phyloP scores from a whole-genome alignment of 2,329 filamentous ascomycete species.

The Drechslerella dactyloides region DNA sequence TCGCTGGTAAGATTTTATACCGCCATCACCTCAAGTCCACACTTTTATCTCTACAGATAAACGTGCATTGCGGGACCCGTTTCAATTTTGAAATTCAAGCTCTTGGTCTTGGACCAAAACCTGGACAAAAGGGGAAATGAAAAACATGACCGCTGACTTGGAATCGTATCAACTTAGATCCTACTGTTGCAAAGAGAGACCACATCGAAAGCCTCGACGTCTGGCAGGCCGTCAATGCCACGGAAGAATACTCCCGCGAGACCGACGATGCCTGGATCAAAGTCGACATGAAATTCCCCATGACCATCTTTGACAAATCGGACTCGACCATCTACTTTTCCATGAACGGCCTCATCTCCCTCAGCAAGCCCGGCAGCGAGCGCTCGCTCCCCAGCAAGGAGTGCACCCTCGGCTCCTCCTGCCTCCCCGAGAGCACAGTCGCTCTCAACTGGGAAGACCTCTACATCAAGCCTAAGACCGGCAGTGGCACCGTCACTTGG shows the following conservation, averaged over 20 bases:
- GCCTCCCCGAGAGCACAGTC: constrained; percentile 4
- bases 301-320: constrained; percentile 11
- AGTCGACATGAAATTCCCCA: constrained; percentile 9
- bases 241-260: constrained; percentile 2
- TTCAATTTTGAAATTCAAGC: no score
- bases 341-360: constrained; percentile 16
- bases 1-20: neutral
- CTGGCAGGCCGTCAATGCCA: neutral
- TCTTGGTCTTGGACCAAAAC: neutral
- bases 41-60: no score
- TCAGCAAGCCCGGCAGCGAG: neutral
- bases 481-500: neutral
- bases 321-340: constrained; percentile 4
- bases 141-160: no score
- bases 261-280: neutral
- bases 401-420: neutral
- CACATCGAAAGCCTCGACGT: neutral
- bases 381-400: neutral
- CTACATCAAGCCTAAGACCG: constrained; percentile 1
- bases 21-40: no score
- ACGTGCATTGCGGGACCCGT: no score
- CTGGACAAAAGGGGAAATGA: no score
- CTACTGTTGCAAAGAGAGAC: neutral
- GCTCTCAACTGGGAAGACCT: constrained; percentile 9
- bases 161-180: neutral